Evolutionary conservation across 768 basidiomycete genomes (phyloP).

Genomic region (Tulasnella calospora): DNA sequence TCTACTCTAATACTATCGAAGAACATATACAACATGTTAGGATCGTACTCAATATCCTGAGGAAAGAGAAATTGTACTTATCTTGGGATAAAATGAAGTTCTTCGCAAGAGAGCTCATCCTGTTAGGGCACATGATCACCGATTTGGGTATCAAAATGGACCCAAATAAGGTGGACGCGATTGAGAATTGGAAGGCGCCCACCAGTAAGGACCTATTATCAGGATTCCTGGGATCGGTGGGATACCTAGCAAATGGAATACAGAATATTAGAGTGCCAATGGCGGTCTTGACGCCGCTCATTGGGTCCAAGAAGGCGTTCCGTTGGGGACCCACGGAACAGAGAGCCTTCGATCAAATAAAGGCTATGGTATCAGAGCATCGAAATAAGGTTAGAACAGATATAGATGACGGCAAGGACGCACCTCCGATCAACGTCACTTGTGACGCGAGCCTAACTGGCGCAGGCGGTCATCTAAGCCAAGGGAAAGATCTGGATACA

Average conservation of each 20-base stretch:
- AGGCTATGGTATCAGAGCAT: constrained; percentile 26
- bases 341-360: constrained; percentile 36
- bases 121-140: constrained; percentile 40
- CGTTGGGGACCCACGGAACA: constrained; percentile 37
- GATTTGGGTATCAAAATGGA: constrained; percentile 44
- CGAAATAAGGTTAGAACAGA: constrained; percentile 32
- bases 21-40: constrained; percentile 38
- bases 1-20: constrained; percentile 41
- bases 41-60: constrained; percentile 34
- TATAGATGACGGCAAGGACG: constrained; percentile 29
- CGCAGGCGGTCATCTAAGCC: constrained; percentile 35
- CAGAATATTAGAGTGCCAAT: constrained; percentile 40
- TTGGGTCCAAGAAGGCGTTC: constrained; percentile 31
- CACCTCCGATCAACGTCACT: constrained; percentile 35
- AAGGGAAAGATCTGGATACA: constrained; percentile 19
- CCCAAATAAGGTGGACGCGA: constrained; percentile 36
- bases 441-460: constrained; percentile 38
- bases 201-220: constrained; percentile 36
- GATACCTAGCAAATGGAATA: constrained; percentile 39
- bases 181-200: constrained; percentile 36
- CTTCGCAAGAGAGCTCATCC: constrained; percentile 33
- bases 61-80: constrained; percentile 35
- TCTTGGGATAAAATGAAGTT: constrained; percentile 35
- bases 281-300: constrained; percentile 35
- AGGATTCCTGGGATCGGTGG: constrained; percentile 40